These are phyloP conservation scores for Centella asiatica DNA, from an alignment of 129 eudicot genomes.

Conservation along the genomic window DNA sequence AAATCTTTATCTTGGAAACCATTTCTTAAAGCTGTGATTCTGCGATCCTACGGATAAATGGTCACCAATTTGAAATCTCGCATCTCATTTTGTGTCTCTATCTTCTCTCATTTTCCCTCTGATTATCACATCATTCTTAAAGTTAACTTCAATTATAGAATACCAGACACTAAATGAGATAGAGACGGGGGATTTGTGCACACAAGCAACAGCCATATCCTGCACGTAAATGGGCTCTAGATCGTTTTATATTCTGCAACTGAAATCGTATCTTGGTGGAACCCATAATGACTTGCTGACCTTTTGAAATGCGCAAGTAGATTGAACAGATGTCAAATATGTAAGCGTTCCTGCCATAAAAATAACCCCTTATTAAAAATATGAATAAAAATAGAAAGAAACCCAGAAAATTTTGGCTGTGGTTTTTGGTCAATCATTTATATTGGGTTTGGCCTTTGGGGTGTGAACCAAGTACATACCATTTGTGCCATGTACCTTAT, in stretches of 20 bases:
- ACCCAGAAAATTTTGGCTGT: background rate
- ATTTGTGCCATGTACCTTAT: constrained; percentile 19
- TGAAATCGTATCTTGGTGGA: constrained; percentile 11
- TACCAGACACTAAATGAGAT: too few relatives aligned
- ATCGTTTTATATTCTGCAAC: background rate
- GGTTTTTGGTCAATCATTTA: constrained; percentile 8
- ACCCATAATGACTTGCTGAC: background rate
- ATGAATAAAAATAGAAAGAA: background rate
- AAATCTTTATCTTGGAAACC: background rate
- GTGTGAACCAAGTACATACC: constrained; percentile 21
- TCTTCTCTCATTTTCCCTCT: too few relatives aligned
- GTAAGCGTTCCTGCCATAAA: background rate
- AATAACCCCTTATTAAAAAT: background rate
- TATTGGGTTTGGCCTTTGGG: background rate
- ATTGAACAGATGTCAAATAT: constrained; percentile 9
- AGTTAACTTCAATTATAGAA: too few relatives aligned
- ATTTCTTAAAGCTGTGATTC: background rate
- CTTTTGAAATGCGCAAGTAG: background rate
- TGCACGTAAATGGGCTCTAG: background rate
- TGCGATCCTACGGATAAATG: background rate
- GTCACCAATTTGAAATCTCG: too few relatives aligned
- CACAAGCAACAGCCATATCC: background rate
- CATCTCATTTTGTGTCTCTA: too few relatives aligned
- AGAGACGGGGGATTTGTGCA: too few relatives aligned
- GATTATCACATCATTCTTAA: too few relatives aligned